A percentile compares a stretch with the other conserved stretches of the same genome.
Conservation (phyloP, 140 eudicot species). For the Oenanthe javanica region DNA sequence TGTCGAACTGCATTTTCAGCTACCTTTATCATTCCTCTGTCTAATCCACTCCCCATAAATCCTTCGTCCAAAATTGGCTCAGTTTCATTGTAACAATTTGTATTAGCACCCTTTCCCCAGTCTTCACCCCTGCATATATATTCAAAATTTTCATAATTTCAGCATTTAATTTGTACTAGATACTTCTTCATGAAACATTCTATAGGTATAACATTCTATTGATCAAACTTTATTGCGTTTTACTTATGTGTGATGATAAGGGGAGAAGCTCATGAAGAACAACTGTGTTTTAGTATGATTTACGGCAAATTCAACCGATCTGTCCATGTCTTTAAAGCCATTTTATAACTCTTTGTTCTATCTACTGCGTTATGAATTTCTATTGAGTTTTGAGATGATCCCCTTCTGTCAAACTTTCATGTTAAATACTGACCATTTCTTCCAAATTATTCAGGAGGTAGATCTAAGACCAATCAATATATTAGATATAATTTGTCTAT, state of each 20-base stretch:
- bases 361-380: conserved; percentile 26
- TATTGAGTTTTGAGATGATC: conserved; percentile 32
- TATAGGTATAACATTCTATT: neutral
- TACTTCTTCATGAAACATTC: neutral
- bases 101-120: conserved; percentile 62
- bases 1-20: conserved; percentile 23
- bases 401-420: conserved; percentile 31
- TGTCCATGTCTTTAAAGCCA: conserved; percentile 49
- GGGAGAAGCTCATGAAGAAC: conserved; percentile 58
- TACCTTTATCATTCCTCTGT: conserved; percentile 47
- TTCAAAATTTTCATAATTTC: neutral
- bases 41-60: conserved; percentile 56
- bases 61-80: conserved; percentile 46
- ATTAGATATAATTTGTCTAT: neutral
- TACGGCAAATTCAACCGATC: conserved; percentile 43
- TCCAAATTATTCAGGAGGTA: neutral
- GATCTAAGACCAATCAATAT: neutral
- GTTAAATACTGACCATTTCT: neutral
- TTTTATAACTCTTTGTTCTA: conserved; percentile 26
- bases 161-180: neutral
- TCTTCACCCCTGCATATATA: conserved; percentile 60
- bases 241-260: conserved; percentile 31
- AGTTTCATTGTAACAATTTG: conserved; percentile 64
- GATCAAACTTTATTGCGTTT: neutral
- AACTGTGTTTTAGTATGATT: conserved; percentile 38